Percentiles rank a stretch among this genome's conserved stretches.
phyloP scores from a whole-genome alignment of 2,329 filamentous ascomycete species.

The Paramyrothecium sp. region DNA sequence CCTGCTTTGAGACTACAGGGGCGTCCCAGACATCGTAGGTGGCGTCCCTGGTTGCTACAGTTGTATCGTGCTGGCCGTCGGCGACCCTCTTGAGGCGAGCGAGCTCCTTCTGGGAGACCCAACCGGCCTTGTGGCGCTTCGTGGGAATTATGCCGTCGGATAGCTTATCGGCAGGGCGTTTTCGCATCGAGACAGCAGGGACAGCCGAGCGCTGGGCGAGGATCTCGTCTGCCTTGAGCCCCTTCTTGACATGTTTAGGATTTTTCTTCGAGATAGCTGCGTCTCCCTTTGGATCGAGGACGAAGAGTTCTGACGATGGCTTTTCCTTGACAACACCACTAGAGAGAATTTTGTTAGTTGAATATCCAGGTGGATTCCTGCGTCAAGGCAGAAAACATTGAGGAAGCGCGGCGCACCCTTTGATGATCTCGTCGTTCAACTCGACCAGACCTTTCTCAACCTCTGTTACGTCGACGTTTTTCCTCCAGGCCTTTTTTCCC shows the following conservation, averaged over 20 bases:
- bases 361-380: background rate
- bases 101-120: constrained; percentile 83
- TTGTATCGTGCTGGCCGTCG: constrained; percentile 62
- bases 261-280: constrained; percentile 61
- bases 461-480: constrained; percentile 92
- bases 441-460: constrained; percentile 80
- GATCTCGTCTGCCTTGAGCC: constrained; percentile 88
- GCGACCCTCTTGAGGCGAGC: constrained; percentile 75
- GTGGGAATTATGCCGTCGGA: constrained; percentile 70
- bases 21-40: constrained; percentile 78
- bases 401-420: constrained; percentile 66
- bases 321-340: constrained; percentile 88
- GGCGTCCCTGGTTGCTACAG: constrained; percentile 57
- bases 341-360: background rate
- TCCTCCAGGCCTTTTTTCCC: constrained; percentile 98
- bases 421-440: constrained; percentile 85
- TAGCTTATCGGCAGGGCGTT: constrained; percentile 69
- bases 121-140: constrained; percentile 76
- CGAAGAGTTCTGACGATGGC: constrained; percentile 79
- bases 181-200: constrained; percentile 74
- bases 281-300: constrained; percentile 74
- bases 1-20: constrained; percentile 36
- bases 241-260: constrained; percentile 68
- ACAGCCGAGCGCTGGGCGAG: constrained; percentile 80
- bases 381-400: background rate